phyloP scores from a whole-genome alignment of 805 yeast genomes.

The Tanozyma kutaoensis region DNA sequence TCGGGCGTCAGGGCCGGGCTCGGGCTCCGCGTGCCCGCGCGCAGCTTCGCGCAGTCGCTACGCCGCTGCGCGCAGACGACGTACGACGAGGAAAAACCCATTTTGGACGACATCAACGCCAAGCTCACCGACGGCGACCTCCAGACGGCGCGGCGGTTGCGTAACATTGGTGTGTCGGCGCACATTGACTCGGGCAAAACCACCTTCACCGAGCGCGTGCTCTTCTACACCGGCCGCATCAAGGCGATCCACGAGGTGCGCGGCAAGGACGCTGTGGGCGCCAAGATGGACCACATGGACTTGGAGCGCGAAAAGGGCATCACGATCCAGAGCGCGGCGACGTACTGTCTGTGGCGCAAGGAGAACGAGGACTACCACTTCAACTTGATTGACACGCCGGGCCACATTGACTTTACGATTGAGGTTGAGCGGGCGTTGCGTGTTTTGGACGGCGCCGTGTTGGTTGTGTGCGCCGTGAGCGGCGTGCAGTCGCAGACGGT shows the following conservation, averaged over 20 bases:
- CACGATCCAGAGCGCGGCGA: conserved; percentile 97
- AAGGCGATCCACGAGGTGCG: conserved; percentile 94
- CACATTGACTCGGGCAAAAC: conserved; percentile 98
- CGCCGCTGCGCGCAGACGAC: no score
- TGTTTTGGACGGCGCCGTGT: conserved; percentile 95
- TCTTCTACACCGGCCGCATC: conserved; percentile 93
- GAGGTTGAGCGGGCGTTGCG: conserved; percentile 98
- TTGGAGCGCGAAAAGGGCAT: conserved; percentile 97
- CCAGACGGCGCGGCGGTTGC: conserved; percentile 40
- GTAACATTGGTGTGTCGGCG: conserved; percentile 96
- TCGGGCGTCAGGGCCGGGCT: conserved; percentile 1
- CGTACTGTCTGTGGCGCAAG: conserved; percentile 93
- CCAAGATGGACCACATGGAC: conserved; percentile 99
- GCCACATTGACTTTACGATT: conserved; percentile 96
- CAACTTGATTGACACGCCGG: conserved; percentile 96
- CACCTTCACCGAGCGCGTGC: conserved; percentile 93
- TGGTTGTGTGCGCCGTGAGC: conserved; percentile 95
- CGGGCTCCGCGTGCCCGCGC: not conserved
- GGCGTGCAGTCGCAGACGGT: conserved; percentile 99
- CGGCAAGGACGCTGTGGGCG: conserved; percentile 96
- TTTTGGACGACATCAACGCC: conserved; percentile 44
- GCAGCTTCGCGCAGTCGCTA: no score
- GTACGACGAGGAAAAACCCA: conserved; percentile 64
- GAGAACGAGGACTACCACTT: conserved; percentile 60
- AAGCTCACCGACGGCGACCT: conserved; percentile 39